Evolutionary conservation across 2,329 filamentous ascomycete genomes (phyloP).

Genomic region (Colletotrichum sojae): DNA sequence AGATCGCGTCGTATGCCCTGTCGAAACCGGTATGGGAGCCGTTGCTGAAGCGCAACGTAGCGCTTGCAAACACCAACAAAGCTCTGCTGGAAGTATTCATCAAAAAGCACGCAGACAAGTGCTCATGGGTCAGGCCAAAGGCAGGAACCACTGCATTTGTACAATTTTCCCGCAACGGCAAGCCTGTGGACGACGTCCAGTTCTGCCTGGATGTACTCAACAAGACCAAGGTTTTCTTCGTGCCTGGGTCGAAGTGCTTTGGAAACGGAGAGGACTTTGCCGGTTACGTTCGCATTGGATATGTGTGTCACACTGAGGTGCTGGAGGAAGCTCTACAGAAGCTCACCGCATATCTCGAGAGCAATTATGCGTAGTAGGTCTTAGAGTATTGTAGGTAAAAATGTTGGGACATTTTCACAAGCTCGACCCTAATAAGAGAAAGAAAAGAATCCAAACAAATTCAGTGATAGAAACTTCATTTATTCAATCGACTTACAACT

Average conservation of each 20-base stretch:
- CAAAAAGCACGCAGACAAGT: slow-evolving; percentile 72
- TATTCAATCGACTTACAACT: too few relatives aligned
- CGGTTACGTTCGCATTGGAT: slow-evolving; percentile 84
- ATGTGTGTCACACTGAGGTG: slow-evolving; percentile 79
- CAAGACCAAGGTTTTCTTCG: slow-evolving; percentile 79
- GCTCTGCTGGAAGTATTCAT: slow-evolving; percentile 77
- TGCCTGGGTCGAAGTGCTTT: slow-evolving; percentile 82
- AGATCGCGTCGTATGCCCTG: slow-evolving; percentile 82
- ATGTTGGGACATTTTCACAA: too few relatives aligned
- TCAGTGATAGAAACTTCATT: too few relatives aligned
- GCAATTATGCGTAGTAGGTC: not conserved
- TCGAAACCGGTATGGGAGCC: slow-evolving; percentile 58
- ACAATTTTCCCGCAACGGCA: slow-evolving; percentile 72
- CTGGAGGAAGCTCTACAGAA: slow-evolving; percentile 74
- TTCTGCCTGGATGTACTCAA: slow-evolving; percentile 79
- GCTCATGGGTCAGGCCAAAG: slow-evolving; percentile 80
- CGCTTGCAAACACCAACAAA: slow-evolving; percentile 77
- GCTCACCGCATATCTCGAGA: slow-evolving; percentile 57
- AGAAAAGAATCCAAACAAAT: too few relatives aligned
- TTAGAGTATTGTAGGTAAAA: too few relatives aligned
- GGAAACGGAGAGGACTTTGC: slow-evolving; percentile 75
- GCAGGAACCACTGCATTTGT: slow-evolving; percentile 87
- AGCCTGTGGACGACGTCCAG: slow-evolving; percentile 77
- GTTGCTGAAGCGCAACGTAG: slow-evolving; percentile 71
- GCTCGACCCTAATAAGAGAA: too few relatives aligned